Percentiles rank a stretch among this genome's conserved stretches.
phyloP scores from a whole-genome alignment of 2,329 filamentous ascomycete genomes.

The Annulohypoxylon truncatum region DNA sequence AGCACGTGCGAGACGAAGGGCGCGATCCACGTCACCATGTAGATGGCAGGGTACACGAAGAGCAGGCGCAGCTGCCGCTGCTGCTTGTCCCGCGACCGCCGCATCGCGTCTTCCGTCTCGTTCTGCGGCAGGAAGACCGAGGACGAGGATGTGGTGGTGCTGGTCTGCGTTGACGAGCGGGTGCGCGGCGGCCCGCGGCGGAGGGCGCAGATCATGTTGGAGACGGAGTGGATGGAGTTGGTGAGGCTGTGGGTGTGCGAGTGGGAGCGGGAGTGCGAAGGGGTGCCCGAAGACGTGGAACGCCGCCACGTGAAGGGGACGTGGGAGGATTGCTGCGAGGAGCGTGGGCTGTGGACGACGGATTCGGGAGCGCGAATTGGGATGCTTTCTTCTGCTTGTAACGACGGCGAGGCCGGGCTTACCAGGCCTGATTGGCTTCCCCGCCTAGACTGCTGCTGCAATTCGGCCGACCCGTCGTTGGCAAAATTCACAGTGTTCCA shows the following conservation, averaged over 20 bases:
- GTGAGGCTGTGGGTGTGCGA: slow-evolving; percentile 18
- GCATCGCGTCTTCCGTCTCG: slow-evolving; percentile 50
- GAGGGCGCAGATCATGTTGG: slow-evolving; percentile 30
- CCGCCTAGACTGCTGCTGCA: slow-evolving; percentile 5
- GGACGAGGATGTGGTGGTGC: neutral
- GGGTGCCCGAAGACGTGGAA: slow-evolving; percentile 2
- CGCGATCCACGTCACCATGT: slow-evolving; percentile 77
- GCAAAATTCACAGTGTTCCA: slow-evolving; percentile 46
- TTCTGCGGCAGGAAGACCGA: slow-evolving; percentile 41
- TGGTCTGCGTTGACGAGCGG: neutral
- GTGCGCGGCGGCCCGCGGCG: slow-evolving; percentile 17
- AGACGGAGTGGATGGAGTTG: slow-evolving; percentile 35
- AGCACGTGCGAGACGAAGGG: slow-evolving; percentile 75
- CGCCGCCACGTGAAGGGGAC: slow-evolving; percentile 23
- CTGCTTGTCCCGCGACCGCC: slow-evolving; percentile 64
- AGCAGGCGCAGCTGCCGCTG: slow-evolving; percentile 76
- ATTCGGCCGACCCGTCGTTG: slow-evolving; percentile 19
- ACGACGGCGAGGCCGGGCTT: slow-evolving; percentile 27
- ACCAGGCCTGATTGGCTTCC: slow-evolving; percentile 4
- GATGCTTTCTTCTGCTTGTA: neutral
- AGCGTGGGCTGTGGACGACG: slow-evolving; percentile 2
- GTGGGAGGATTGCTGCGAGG: slow-evolving; percentile 12
- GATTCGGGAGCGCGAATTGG: slow-evolving; percentile 23
- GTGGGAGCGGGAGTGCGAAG: slow-evolving; percentile 5
- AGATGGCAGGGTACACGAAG: slow-evolving; percentile 81